These are phyloP conservation scores for Fusarium ramigenum DNA, from an alignment of 2,329 filamentous ascomycete genomes.

Conservation along the genomic window DNA sequence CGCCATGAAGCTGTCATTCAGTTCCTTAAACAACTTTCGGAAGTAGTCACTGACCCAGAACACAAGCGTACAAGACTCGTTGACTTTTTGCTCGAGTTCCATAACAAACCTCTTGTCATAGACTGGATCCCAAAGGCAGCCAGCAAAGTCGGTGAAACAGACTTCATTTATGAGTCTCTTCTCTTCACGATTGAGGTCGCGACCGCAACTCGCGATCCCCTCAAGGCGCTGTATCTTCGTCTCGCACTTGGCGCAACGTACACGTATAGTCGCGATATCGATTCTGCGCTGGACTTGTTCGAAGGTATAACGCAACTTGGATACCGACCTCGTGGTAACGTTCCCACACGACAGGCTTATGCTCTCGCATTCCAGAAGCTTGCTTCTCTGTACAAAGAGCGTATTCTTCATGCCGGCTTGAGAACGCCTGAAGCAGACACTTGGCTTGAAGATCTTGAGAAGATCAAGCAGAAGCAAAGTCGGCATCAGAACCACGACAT, in stretches of 20 bases:
- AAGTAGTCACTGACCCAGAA: conserved; percentile 35
- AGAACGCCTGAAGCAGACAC: conserved; percentile 38
- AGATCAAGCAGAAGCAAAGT: conserved; percentile 49
- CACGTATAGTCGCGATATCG: conserved; percentile 48
- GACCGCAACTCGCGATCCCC: conserved; percentile 47
- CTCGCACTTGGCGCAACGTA: conserved; percentile 50
- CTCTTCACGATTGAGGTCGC: conserved; percentile 48
- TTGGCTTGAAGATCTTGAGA: conserved; percentile 50
- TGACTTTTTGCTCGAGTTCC: conserved; percentile 49
- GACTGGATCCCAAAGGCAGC: conserved; percentile 56
- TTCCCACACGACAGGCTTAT: conserved; percentile 51
- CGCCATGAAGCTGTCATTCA: conserved; percentile 49
- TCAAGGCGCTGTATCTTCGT: conserved; percentile 51
- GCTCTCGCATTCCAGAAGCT: conserved; percentile 53
- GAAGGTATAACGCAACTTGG: conserved; percentile 50
- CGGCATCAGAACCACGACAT: conserved; percentile 52
- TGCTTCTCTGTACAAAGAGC: conserved; percentile 50
- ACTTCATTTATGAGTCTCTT: conserved; percentile 45
- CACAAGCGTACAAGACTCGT: conserved; percentile 45
- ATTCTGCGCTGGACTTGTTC: conserved; percentile 49
- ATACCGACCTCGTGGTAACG: conserved; percentile 52
- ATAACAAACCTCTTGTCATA: conserved; percentile 46
- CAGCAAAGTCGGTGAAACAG: conserved; percentile 46
- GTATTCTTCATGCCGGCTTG: conserved; percentile 44
- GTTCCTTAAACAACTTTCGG: conserved; percentile 48